These are phyloP conservation scores for Coemansia reversa DNA, from an alignment of 192 early-diverging fungal genomes.

Conservation along the genomic window DNA sequence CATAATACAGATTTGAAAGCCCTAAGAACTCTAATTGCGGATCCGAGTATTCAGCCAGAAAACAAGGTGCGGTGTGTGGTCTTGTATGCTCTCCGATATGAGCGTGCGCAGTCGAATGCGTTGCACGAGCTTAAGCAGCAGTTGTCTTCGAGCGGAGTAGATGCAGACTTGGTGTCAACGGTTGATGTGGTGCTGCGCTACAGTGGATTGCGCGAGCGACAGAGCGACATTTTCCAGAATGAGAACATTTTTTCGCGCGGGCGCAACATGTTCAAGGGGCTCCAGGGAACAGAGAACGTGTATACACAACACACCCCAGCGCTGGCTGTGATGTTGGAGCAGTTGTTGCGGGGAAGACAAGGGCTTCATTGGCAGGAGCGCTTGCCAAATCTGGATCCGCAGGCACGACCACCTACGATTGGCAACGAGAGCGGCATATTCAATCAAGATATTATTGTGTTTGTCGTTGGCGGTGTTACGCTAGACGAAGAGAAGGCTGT, in stretches of 20 bases:
- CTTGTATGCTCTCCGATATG: slow-evolving; percentile 91
- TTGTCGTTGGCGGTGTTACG: slow-evolving; percentile 94
- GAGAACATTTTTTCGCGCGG: slow-evolving; percentile 82
- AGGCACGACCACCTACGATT: slow-evolving; percentile 25
- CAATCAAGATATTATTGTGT: slow-evolving; percentile 94
- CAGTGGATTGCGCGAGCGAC: slow-evolving; percentile 73
- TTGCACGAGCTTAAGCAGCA: slow-evolving; percentile 71
- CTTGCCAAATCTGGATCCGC: slow-evolving; percentile 53
- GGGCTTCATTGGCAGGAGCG: slow-evolving; percentile 51
- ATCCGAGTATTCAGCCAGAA: slow-evolving; percentile 65
- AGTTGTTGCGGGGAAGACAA: slow-evolving; percentile 69
- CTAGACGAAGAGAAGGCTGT: slow-evolving; percentile 90
- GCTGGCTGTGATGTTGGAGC: slow-evolving; percentile 76
- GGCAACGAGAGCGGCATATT: slow-evolving; percentile 51
- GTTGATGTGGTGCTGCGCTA: slow-evolving; percentile 74
- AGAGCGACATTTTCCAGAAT: slow-evolving; percentile 88
- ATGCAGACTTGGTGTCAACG: slow-evolving; percentile 68
- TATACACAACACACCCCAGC: slow-evolving; percentile 95
- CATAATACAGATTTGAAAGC: slow-evolving; percentile 85
- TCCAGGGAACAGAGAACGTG: slow-evolving; percentile 97
- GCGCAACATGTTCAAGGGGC: slow-evolving; percentile 87
- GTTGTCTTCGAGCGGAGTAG: slow-evolving; percentile 69
- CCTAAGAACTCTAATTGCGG: slow-evolving; percentile 58
- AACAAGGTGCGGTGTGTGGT: slow-evolving; percentile 78
- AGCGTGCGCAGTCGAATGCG: slow-evolving; percentile 73